Evolutionary conservation across 2,329 filamentous ascomycete species (phyloP), one percentile per base, ranked within the genome.

Genomic region (Cladosporium sp.): DNA sequence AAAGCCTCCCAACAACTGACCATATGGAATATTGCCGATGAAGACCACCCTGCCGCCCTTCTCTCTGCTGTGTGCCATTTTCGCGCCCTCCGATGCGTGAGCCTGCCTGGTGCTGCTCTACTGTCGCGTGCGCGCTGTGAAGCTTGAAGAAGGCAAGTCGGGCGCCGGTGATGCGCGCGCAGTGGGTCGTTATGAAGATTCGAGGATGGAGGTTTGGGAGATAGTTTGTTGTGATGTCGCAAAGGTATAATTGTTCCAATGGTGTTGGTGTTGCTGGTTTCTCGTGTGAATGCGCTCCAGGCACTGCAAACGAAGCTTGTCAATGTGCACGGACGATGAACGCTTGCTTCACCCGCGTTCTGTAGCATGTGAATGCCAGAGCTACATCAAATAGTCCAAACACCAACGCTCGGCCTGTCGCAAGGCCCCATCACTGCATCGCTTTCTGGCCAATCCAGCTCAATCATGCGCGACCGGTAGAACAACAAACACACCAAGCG

Each of bases 11-110:
- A 8, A 1, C n/a, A 21, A 73, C 80, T 71, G 80, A 90, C 89
- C 91, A 79, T 93, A 93, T n/a, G 90, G 89, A 71, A 92, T 93
- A 75, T 94, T 93, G 70, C 91, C 92, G 66, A 94, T 91, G 77
- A 95, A 95, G 68, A 94, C 90, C 32, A 93, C 90, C 68, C 90
- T 87, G 18, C 90, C 92, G 14, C 88, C 90, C 76, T 89, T 90
- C 80, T 92, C 92, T 73, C 85, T 74, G 58, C 52, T 59, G 60
- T 57, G 51, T n/a, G 57, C 47, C 54, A 66, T 61, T 10, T 44
- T 28, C n/a, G 24, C 28, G 8, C 41, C 21, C 38, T 57, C 12
- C 15, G 47, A 41, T 55, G 30, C 44, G 61, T 28, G 15, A 44
- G 49, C 21, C 8, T 32, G 18, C 34, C 41, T 24, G 32, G 44